Conservation (phyloP, 1,284 basidiomycete genomes). For the Neolentinus lepideus region DNA sequence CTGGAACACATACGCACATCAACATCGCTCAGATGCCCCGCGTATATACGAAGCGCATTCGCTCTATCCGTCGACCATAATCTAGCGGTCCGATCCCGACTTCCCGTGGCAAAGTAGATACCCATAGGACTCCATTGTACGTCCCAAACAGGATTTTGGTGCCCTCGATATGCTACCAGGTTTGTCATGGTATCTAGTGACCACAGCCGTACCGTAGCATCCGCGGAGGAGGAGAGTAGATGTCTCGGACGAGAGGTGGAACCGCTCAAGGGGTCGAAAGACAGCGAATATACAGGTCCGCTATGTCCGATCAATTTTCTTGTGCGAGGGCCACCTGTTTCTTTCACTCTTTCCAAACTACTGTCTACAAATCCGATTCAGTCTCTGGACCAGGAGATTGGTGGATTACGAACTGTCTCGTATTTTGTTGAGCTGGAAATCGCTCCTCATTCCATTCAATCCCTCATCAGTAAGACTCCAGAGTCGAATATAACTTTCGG, state of each 20-base stretch:
- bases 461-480: conserved; percentile 96
- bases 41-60: conserved; percentile 87
- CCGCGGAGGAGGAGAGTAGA: conserved; percentile 90
- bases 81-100: conserved; percentile 90
- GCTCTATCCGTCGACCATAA: conserved; percentile 95
- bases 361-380: conserved; percentile 31
- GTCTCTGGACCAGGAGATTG: conserved; percentile 7
- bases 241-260: conserved; percentile 82
- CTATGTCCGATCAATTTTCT: conserved; percentile 96
- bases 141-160: conserved; percentile 98
- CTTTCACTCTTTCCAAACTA: conserved; percentile 58
- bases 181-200: conserved; percentile 94
- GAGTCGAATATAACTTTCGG: conserved; percentile 91
- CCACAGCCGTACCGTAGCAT: conserved; percentile 90
- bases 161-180: conserved; percentile 90
- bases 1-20: conserved; percentile 58
- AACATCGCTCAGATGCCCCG: conserved; percentile 95
- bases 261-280: conserved; percentile 89
- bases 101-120: conserved; percentile 96
- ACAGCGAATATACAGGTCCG: conserved; percentile 91
- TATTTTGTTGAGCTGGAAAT: conserved; percentile 62
- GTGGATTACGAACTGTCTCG: conserved; percentile 47
- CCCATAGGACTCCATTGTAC: conserved; percentile 98
- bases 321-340: conserved; percentile 76
- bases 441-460: conserved; percentile 69